Base-by-base conservation (phyloP, 352 stramenopile genomes). In the Saprolegnia parasitica region DNA sequence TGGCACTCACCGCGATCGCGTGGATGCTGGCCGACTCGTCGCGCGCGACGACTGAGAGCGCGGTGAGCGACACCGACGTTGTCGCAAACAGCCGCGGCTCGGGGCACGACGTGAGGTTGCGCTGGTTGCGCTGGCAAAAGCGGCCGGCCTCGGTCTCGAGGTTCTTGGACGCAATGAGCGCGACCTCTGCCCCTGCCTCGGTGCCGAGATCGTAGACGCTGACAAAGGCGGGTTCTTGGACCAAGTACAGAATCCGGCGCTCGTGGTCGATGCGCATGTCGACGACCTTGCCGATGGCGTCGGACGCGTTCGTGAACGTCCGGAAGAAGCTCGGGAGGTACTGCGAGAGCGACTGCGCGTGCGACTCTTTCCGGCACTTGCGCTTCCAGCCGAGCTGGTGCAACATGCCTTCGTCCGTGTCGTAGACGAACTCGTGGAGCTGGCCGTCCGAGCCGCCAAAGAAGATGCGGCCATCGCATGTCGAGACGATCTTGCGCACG, bases 371-470 rank as follows among this genome's bases (percentile, higher is more conserved):
- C 50, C 88, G 83, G 76, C 93, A 98, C 35, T 91, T 90, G 67
- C 89, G 83, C 45, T 80, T 74, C 46, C 78, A 78, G 10, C 80
- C 77, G 40, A 79, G 74, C 46, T 74, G 74, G 64, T 76, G 72
- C 4, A 79, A 67, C 1, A 83, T 72, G 52, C 74, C 77, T 0
- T 78, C 78, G 35, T 80, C 73, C 0, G 77, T 74, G 9, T 84
- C 81, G 46, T 96, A 96, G 21, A 93, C 54, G 16, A 96, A 84
- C 81, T 98, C 96, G 76, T 98, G 98, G 11, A 99, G 71, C 62
- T 86, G 88, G 61, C 96, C 96, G 77, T 99, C 96, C 58, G 91
- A 96, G 26, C 96, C 96, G 24, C 93, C 96, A 75, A 99, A 95
- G 75, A 99, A 99, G 72, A 99, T 94, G 37, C 96, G 83, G 5